Base-by-base conservation (phyloP, 2,329 filamentous ascomycete genomes). In the Stylonectria norvegica region DNA sequence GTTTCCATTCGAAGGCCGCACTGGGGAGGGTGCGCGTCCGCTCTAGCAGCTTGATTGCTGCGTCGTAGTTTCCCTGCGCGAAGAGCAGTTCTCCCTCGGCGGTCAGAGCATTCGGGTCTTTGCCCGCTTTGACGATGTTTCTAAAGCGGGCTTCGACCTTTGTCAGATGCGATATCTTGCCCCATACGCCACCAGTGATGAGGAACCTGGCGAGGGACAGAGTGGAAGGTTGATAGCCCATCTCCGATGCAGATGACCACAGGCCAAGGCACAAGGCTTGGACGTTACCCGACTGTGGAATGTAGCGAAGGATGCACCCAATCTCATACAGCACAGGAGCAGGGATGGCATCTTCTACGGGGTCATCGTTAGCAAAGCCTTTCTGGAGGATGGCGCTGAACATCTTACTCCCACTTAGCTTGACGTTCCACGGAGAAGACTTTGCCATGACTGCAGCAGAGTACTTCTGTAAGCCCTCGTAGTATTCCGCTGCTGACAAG, bases 81-180 rank as follows among this genome's bases (percentile, higher is more conserved):
- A 52, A 54, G 10, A 62, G 55, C 18, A 50, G 18, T 37, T 60
- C 55, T 12, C 60, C 67, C 29, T 67, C 57, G 7, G 58, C 49
- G 4, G 60, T 57, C 16, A 68, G 50, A 20, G 64, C 67, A 31
- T 69, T 53, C 4, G 63, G 52, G 25, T 69, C 55, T n/a, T 48
- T 54, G 18, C 53, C 58, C 20, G 45, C 40, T 10, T 48, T 30
- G 19, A 66, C 51, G 8, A 69, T 46, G 18, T 55, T 35, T 45
- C 48, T 53, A 48, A 66, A 66, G 12, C 56, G 58, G 2, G 43
- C 35, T 36, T 64, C 59, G 3, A 52, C 35, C 4, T 38, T 40
- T 5, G 17, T 38, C 10, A 59, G 44, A n/a, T 42, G 40, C 5
- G 45, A 30, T 8, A 37, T 35, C 10, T 42, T 35, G 12, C 50